phyloP scores from a whole-genome alignment of 2,329 filamentous ascomycete genomes.

The Diplodia mutila region DNA sequence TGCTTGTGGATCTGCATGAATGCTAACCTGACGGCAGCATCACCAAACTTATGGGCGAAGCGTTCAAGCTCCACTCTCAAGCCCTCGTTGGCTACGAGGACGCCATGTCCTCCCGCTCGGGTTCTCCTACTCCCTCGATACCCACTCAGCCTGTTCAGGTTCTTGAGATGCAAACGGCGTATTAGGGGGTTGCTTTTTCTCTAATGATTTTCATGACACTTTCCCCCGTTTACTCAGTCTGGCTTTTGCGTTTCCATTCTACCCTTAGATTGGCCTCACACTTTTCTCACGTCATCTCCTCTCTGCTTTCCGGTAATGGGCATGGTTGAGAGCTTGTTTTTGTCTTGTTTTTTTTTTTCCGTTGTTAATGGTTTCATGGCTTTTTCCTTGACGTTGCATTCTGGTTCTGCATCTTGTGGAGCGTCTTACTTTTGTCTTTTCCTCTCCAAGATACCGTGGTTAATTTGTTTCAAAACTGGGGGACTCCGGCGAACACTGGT shows the following conservation, averaged over 20 bases:
- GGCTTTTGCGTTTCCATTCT: conserved; percentile 6
- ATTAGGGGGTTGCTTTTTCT: conserved; percentile 34
- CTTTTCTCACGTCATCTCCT: conserved; percentile 25
- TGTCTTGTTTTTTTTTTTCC: conserved; percentile 21
- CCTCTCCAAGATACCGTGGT: conserved; percentile 23
- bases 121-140: conserved; percentile 47
- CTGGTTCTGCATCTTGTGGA: conserved; percentile 25
- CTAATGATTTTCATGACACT: conserved; percentile 27
- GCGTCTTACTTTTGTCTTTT: conserved; percentile 15
- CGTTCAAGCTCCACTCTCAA: conserved; percentile 95
- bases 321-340: conserved; percentile 23
- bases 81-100: conserved; percentile 94
- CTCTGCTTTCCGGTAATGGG: conserved; percentile 25
- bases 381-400: conserved; percentile 21
- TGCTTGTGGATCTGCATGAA: neutral
- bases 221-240: conserved; percentile 2
- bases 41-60: conserved; percentile 95
- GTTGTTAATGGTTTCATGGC: conserved; percentile 17
- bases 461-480: conserved; percentile 26
- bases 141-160: conserved; percentile 46
- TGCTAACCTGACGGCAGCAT: conserved; percentile 65
- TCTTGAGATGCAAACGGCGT: conserved; percentile 50
- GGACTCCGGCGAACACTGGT: conserved; percentile 26
- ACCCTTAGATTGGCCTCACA: conserved; percentile 24
- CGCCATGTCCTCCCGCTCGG: conserved; percentile 59